Percentiles rank a stretch among this genome's conserved stretches.
Evolutionary conservation across 495 filamentous ascomycete species (phyloP).

Genomic region (Aspergillus saccharolyticus): DNA sequence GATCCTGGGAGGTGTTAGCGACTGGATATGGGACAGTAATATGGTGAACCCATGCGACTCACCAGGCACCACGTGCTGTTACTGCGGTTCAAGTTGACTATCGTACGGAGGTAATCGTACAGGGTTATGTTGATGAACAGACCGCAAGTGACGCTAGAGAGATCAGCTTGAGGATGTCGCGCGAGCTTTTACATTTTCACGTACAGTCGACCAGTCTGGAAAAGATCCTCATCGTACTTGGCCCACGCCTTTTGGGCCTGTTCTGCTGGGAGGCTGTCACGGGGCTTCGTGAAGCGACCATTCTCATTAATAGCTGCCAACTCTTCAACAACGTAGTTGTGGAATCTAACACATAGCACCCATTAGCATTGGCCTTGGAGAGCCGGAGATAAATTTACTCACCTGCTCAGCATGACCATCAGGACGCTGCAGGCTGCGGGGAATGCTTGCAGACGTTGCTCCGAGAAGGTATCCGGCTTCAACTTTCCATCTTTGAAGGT

Average conservation of each 20-base stretch:
- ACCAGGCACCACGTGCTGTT: conserved; percentile 77
- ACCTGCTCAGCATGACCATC: conserved; percentile 52
- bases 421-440: conserved; percentile 53
- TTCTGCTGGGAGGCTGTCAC: conserved; percentile 40
- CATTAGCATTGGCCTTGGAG: not conserved
- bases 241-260: conserved; percentile 54
- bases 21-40: not conserved
- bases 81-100: conserved; percentile 74
- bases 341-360: conserved; percentile 46
- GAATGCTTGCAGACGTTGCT: conserved; percentile 50
- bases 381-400: not conserved
- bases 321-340: conserved; percentile 72
- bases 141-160: conserved; percentile 59
- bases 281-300: conserved; percentile 61
- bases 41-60: conserved; percentile 3
- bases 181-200: conserved; percentile 3
- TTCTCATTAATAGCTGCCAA: conserved; percentile 67
- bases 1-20: conserved; percentile 25
- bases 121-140: conserved; percentile 82
- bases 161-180: conserved; percentile 10
- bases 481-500: conserved; percentile 53
- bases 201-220: conserved; percentile 70
- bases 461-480: conserved; percentile 55
- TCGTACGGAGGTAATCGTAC: conserved; percentile 78
- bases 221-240: conserved; percentile 77